A percentile compares a stretch with the other conserved stretches of the same genome.
Conservation (phyloP, 2,329 filamentous ascomycete species). For the Whalleya microplaca region DNA sequence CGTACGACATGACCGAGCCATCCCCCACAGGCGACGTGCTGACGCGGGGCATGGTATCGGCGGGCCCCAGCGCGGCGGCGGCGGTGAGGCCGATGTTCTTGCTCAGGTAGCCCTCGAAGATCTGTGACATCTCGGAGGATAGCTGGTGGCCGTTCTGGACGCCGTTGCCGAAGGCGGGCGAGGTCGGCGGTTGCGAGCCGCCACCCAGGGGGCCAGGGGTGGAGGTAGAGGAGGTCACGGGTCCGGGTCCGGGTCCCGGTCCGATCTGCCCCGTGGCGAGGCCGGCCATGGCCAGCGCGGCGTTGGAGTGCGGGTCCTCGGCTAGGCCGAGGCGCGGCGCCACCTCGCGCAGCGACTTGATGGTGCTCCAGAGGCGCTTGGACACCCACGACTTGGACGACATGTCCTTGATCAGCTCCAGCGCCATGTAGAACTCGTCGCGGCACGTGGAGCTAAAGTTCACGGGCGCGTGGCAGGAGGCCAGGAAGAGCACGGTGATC, state of each 20-base stretch:
- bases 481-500: conserved; percentile 75
- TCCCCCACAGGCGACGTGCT: conserved; percentile 13
- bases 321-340: conserved; percentile 69
- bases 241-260: conserved; percentile 13
- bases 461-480: conserved; percentile 74
- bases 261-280: conserved; percentile 47
- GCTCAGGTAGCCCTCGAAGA: conserved; percentile 46
- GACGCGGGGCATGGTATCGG: conserved; percentile 14
- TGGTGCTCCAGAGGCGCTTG: conserved; percentile 73
- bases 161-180: conserved; percentile 21
- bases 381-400: conserved; percentile 73
- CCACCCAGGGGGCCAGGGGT: background rate
- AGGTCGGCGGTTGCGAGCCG: conserved; percentile 19
- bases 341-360: conserved; percentile 71
- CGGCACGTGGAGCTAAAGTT: conserved; percentile 70
- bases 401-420: conserved; percentile 74
- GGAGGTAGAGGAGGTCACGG: background rate
- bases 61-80: conserved; percentile 9
- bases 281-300: conserved; percentile 59
- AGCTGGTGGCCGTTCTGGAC: conserved; percentile 52
- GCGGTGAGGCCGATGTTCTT: conserved; percentile 20
- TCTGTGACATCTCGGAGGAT: conserved; percentile 57
- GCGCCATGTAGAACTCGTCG: conserved; percentile 78
- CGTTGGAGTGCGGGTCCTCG: conserved; percentile 55
- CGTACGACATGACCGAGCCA: conserved; percentile 4